Evolutionary conservation across 805 yeast genomes (phyloP), one percentile per base, ranked within the genome.

Genomic region (Groenewaldozyma tartarivorans): DNA sequence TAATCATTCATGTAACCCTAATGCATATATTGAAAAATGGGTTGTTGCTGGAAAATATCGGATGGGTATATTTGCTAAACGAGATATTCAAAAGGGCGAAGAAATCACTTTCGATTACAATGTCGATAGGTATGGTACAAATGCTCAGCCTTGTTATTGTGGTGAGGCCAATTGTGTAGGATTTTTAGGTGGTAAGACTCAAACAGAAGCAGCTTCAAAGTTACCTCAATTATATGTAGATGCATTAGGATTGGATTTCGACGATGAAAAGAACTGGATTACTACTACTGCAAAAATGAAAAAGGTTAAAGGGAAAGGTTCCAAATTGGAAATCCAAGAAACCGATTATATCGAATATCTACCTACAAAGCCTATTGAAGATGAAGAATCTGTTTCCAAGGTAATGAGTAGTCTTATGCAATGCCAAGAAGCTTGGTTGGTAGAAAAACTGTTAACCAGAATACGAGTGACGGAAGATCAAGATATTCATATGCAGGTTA

Each of bases 21-120:
- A 92, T 60, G 90, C 95, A 18, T 85, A 75, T 53, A 95, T 90
- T 33, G 96, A 90, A 60, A 90, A 90, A 65, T 90, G 98, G 98
- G 92, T 88, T 15, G 97, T 90, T 11, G 87, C 87, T 21, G 84
- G 82, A 45, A 81, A 85, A 57, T 68, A 86, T 43, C 72, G 86
- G 49, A 92, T 92, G 97, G 98, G 97, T 21, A 82, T 90, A 19
- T 92, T 90, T 58, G 84, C 96, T 38, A 82, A 82, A 50, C 68
- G 95, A 48, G 61, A 68, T 20, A 85, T 90, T 39, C 35, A 48
- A 5, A 60, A 61, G 44, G 96, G 95, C 41, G 97, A 92, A 60
- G 98, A 90, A 58, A 76, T 90, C 50, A 85, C 96, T 1, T 82
- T 82, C 59, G 88, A 82, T 56, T 90, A 90, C 61, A 90, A 90